Base-by-base conservation (phyloP, 768 basidiomycete genomes). In the Pulveroboletus sp. region DNA sequence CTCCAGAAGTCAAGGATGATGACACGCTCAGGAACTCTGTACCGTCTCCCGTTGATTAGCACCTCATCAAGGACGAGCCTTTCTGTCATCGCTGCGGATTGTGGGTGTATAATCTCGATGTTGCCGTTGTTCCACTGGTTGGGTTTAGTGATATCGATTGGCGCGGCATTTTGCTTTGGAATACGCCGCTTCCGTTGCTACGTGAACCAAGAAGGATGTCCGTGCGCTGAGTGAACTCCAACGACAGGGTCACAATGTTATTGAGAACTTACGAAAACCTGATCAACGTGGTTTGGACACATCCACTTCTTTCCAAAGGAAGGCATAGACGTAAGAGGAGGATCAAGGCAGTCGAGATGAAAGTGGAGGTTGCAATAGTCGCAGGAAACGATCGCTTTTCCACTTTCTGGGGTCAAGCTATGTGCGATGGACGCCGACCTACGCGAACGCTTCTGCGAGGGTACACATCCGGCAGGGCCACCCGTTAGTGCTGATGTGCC, bases 201-300 rank as follows among this genome's bases (percentile, higher is more conserved):
- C 44, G 50, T 59, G 38, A 48, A 50, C 40, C 40, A 44, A 58
- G 49, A 50, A 52, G 26, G 37, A 32, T 43, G n/a, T 13, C 31
- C 39, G 9, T 30, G 28, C 31, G 13, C 46, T 43, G 26, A 57
- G 40, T 39, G 14, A 49, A 42, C 14, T 32, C 47, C 15, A 11
- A 33, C 14, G 24, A 24, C 28, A 27, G 37, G n/a, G 31, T 33
- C 44, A 47, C 38, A 8, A 26, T 46, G 39, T 48, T 32, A 17
- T 40, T 28, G 37, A 42, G 32, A 44, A 74, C 91, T 69, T 64
- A 95, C 94, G 52, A 89, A 67, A 46, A 84, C 77, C 50, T 83
- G 82, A 57, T 96, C 93, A n/a, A 83, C 84, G 64, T 99, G 96
- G 62, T 95, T 92, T 8, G 96, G 96, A 68, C 96, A 99, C 93